Conservation (phyloP, 2,329 filamentous ascomycete species). For the Fusarium tupiense region DNA sequence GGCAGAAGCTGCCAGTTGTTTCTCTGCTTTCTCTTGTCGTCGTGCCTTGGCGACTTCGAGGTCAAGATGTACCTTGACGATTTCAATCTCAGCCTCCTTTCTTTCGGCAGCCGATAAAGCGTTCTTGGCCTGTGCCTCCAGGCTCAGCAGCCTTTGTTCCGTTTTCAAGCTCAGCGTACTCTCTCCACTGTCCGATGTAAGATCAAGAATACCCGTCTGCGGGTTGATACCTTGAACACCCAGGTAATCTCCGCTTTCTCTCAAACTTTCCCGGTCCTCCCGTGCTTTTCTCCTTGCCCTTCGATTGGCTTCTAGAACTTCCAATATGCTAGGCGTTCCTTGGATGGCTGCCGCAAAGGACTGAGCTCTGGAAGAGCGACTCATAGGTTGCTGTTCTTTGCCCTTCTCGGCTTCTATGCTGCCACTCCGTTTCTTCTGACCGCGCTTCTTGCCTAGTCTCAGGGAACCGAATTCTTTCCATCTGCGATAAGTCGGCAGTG, state of each 20-base stretch:
- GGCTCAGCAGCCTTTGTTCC: conserved; percentile 45
- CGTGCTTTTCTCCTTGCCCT: conserved; percentile 47
- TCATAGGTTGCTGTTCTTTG: neutral
- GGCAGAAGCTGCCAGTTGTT: conserved; percentile 42
- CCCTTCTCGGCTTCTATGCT: neutral
- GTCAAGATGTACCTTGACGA: conserved; percentile 44
- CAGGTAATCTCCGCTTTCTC: conserved; percentile 66
- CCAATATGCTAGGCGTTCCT: neutral
- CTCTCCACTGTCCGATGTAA: conserved; percentile 59
- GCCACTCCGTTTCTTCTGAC: neutral
- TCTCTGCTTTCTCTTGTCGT: conserved; percentile 55
- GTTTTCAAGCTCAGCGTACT: conserved; percentile 47
- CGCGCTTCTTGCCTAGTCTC: conserved; percentile 1
- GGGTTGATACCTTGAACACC: conserved; percentile 69
- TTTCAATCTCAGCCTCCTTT: conserved; percentile 57
- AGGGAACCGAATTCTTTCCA: conserved; percentile 30
- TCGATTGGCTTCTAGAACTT: conserved; percentile 45
- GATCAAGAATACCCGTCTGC: conserved; percentile 62
- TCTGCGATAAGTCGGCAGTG: conserved; percentile 1
- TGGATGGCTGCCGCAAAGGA: neutral
- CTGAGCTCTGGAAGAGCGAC: neutral
- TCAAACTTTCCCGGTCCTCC: conserved; percentile 56
- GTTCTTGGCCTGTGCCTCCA: conserved; percentile 48
- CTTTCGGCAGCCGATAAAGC: conserved; percentile 53
- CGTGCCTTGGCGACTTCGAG: conserved; percentile 53